phyloP scores from a whole-genome alignment of 345 rosid species.

The Gossypium rotundifolium region DNA sequence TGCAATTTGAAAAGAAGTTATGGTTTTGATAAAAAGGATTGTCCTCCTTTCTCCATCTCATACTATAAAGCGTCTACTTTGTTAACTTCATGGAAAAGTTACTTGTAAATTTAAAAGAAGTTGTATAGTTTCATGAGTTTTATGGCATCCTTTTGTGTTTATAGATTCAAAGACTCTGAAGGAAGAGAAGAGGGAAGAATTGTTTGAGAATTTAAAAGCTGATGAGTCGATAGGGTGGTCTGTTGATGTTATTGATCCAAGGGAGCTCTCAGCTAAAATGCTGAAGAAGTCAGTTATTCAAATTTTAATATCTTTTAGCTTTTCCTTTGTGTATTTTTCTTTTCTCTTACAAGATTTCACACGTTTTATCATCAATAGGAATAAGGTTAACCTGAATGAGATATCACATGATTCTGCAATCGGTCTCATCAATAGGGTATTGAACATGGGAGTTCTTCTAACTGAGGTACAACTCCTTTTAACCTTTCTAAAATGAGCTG shows the following conservation, averaged over 20 bases:
- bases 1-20: neutral
- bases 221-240: conserved; percentile 86
- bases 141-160: neutral
- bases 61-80: neutral
- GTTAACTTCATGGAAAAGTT: neutral
- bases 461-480: conserved; percentile 56
- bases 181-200: conserved; percentile 86
- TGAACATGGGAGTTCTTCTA: conserved; percentile 71
- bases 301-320: neutral
- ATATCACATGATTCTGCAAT: conserved; percentile 93
- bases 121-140: neutral
- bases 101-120: neutral
- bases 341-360: conserved; percentile 3
- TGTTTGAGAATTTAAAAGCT: conserved; percentile 66
- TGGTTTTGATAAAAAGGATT: neutral
- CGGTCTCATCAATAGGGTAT: conserved; percentile 62
- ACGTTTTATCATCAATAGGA: conserved; percentile 34
- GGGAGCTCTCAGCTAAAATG: conserved; percentile 92
- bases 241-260: conserved; percentile 91
- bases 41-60: neutral
- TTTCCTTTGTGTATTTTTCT: neutral
- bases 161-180: conserved; percentile 93
- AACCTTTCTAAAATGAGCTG: conserved; percentile 1
- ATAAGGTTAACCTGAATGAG: conserved; percentile 78
- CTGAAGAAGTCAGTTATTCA: conserved; percentile 54